Base-by-base conservation (phyloP, 495 filamentous ascomycete species). In the Lepraria neglecta region DNA sequence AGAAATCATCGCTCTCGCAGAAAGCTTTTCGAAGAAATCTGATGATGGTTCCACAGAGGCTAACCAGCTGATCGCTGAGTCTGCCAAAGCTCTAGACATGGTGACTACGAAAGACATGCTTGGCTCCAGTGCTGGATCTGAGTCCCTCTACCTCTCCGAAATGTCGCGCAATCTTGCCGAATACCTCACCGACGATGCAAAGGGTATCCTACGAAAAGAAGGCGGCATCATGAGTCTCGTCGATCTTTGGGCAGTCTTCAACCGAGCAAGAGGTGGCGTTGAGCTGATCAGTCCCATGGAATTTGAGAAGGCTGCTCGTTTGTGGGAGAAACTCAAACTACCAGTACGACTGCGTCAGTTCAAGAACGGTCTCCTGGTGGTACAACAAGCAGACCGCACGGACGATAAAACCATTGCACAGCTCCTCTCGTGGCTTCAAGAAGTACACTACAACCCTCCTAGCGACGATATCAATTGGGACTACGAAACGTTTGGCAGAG, bases 161-260 rank as follows among this genome's bases (percentile, higher is more conserved):
- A 77, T 99, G 17, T 86, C 92, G 3, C 83, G 51, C 51, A 54
- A 54, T 28, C 51, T 54, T 19, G 51, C 51, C 31, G 51, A 54
- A 54, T 54, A 54, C 30, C 30, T 54, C 7, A 54, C 51, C 30
- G 51, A 54, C 35, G 51, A 54, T 28, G 51, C 51, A 54, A 54
- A 54, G 30, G 31, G 51, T 1, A 79, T 97, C 12, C 73, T 99
- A 27, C 83, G 80, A 58, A 85, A 80, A 58, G 91, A 95, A 68
- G 95, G 94, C 11, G 94, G 94, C 1, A 95, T 97, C 65, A 90
- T 97, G 72, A 95, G 84, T 58, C 80, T 99, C 9, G 92, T 97
- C 24, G 94, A 99, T 69, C 79, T 97, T 2, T 99, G 94, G 94
- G 91, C 94, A 9, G 81, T 96, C 38, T 97, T 97, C 77, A 99